phyloP scores from a whole-genome alignment of 805 yeast species.

The Dipodascopsis uninucleata region DNA sequence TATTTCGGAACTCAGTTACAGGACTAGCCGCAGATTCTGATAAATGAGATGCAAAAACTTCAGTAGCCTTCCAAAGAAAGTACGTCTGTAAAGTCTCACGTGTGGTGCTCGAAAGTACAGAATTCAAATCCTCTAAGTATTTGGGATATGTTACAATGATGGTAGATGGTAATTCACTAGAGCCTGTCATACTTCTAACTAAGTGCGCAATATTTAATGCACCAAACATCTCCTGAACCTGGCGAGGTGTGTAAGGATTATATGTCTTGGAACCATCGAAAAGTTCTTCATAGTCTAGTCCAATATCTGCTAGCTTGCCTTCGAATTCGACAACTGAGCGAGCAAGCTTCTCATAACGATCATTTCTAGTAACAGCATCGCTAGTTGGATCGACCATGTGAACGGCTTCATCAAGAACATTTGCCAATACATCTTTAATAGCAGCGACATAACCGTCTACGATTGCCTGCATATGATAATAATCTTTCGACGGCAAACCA shows the following conservation, averaged over 20 bases:
- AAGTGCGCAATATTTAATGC: conserved; percentile 17
- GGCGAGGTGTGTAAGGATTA: conserved; percentile 20
- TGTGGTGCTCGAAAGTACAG: conserved; percentile 14
- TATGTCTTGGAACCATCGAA: conserved; percentile 24
- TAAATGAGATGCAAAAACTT: conserved; percentile 22
- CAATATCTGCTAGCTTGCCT: conserved; percentile 12
- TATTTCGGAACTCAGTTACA: conserved; percentile 22
- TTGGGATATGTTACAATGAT: conserved; percentile 25
- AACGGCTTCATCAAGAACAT: conserved; percentile 17
- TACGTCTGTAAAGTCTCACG: conserved; percentile 27
- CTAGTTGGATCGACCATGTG: conserved; percentile 6
- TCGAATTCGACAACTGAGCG: conserved; percentile 25
- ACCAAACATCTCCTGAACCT: conserved; percentile 17
- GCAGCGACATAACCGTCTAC: conserved; percentile 16
- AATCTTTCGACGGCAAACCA: conserved; percentile 28
- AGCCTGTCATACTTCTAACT: conserved; percentile 15
- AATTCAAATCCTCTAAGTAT: conserved; percentile 18
- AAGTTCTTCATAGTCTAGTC: conserved; percentile 26
- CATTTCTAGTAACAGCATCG: conserved; percentile 11
- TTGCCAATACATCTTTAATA: conserved; percentile 19
- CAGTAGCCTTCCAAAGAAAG: conserved; percentile 28
- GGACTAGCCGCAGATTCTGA: conserved; percentile 17
- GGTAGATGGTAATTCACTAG: conserved; percentile 10
- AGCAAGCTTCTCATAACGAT: conserved; percentile 19
- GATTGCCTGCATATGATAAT: conserved; percentile 14